Conservation (phyloP, 1,139 yeast genomes). For the Kluyveromyces sp. region DNA sequence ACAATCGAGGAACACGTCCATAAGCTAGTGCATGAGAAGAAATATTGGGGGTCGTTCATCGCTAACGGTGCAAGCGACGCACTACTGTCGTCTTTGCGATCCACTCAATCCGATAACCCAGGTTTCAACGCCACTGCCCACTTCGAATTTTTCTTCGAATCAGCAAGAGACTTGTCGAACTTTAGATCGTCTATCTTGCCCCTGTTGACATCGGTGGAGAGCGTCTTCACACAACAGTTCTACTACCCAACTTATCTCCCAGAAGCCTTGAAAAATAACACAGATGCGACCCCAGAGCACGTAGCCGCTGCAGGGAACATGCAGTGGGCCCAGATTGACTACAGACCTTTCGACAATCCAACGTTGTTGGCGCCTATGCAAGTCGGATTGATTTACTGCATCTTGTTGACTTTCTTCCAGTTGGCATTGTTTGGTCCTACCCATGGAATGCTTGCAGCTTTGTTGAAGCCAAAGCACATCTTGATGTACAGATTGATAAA, state of each 20-base stretch:
- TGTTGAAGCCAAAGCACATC: slow-evolving; percentile 41
- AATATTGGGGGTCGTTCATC: slow-evolving; percentile 50
- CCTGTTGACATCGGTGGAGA: slow-evolving; percentile 33
- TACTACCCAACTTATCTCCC: slow-evolving; percentile 24
- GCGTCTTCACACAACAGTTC: slow-evolving; percentile 28
- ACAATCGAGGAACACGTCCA: slow-evolving; percentile 35
- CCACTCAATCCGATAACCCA: slow-evolving; percentile 23
- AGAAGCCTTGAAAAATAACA: slow-evolving; percentile 11
- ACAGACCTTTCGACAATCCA: slow-evolving; percentile 44
- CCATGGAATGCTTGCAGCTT: slow-evolving; percentile 43
- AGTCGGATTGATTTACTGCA: slow-evolving; percentile 68
- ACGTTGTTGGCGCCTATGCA: slow-evolving; percentile 58
- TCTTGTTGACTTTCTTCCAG: slow-evolving; percentile 59
- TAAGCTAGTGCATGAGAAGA: slow-evolving; percentile 40
- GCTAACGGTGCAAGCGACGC: slow-evolving; percentile 40
- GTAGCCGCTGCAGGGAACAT: slow-evolving; percentile 32
- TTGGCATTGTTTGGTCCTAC: slow-evolving; percentile 51
- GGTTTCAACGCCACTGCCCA: slow-evolving; percentile 22
- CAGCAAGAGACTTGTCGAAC: slow-evolving; percentile 48
- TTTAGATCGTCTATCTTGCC: slow-evolving; percentile 39
- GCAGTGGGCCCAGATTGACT: slow-evolving; percentile 38
- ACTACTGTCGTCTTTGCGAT: slow-evolving; percentile 35
- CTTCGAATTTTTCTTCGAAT: slow-evolving; percentile 40
- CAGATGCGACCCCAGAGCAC: neutral
- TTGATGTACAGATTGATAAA: slow-evolving; percentile 44